Percentiles rank a stretch among this genome's conserved stretches.
These are phyloP conservation scores for Pyrus hybrid DNA, from an alignment of 331 rosid genomes.

Conservation along the genomic window DNA sequence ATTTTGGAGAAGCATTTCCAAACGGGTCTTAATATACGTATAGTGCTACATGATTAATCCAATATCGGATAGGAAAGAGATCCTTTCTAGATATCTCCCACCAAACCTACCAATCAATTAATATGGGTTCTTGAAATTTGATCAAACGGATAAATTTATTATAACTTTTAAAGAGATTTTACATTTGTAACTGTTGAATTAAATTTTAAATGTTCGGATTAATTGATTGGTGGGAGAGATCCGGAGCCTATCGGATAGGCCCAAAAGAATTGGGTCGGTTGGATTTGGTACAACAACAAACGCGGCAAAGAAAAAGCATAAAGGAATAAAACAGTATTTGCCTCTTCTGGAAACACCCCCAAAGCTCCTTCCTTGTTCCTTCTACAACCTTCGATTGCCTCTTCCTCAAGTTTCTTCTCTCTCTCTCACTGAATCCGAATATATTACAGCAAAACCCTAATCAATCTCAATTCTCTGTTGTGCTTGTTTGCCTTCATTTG, in stretches of 20 bases:
- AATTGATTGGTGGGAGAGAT: no score
- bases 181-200: no score
- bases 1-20: no score
- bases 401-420: slow-evolving; percentile 22
- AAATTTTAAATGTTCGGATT: no score
- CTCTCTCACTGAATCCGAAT: neutral
- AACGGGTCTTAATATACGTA: neutral
- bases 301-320: neutral
- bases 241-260: neutral
- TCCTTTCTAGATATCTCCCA: no score
- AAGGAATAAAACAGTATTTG: neutral
- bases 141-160: no score
- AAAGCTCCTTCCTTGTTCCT: neutral
- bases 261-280: neutral
- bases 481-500: neutral
- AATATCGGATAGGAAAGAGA: no score
- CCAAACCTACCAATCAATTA: no score
- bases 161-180: no score
- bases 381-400: slow-evolving; percentile 26
- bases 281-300: neutral
- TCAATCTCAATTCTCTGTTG: neutral
- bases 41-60: neutral
- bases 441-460: neutral
- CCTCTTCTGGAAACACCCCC: neutral
- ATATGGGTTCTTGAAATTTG: no score